These are phyloP conservation scores for Platismatia glauca DNA, from an alignment of 495 filamentous ascomycete species.

Conservation along the genomic window DNA sequence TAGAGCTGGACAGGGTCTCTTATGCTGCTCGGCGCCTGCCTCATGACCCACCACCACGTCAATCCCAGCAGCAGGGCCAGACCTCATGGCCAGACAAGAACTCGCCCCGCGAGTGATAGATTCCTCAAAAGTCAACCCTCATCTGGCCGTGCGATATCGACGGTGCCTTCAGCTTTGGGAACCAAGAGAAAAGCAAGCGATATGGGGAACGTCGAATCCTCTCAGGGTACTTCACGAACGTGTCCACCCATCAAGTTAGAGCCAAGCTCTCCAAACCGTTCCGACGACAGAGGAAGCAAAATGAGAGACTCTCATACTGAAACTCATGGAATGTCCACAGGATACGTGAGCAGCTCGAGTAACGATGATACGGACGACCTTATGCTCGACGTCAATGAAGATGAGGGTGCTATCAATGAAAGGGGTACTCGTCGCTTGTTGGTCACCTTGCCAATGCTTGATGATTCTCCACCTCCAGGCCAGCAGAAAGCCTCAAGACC, in stretches of 20 bases:
- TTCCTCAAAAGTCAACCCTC: not conserved
- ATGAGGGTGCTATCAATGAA: not conserved
- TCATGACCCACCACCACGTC: not conserved
- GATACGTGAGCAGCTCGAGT: not conserved
- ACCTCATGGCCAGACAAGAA: not conserved
- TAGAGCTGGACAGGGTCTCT: not conserved
- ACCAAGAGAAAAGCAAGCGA: not conserved
- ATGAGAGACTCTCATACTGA: not conserved
- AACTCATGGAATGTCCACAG: no score
- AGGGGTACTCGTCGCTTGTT: no score
- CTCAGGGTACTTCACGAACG: not conserved
- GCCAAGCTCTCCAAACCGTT: not conserved
- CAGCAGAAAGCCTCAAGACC: not conserved
- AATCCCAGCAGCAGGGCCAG: not conserved
- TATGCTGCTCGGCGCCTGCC: not conserved
- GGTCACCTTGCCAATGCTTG: not conserved
- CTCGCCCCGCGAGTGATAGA: not conserved
- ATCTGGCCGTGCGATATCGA: not conserved
- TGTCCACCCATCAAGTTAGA: not conserved
- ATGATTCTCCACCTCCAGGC: not conserved
- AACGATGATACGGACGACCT: not conserved
- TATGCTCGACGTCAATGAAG: not conserved
- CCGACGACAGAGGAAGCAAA: not conserved
- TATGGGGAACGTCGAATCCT: not conserved
- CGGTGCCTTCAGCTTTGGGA: not conserved